Percentiles rank a stretch among this genome's conserved stretches.
Conservation (phyloP, 177 flowering plant genomes). For the Vitis hybrid region DNA sequence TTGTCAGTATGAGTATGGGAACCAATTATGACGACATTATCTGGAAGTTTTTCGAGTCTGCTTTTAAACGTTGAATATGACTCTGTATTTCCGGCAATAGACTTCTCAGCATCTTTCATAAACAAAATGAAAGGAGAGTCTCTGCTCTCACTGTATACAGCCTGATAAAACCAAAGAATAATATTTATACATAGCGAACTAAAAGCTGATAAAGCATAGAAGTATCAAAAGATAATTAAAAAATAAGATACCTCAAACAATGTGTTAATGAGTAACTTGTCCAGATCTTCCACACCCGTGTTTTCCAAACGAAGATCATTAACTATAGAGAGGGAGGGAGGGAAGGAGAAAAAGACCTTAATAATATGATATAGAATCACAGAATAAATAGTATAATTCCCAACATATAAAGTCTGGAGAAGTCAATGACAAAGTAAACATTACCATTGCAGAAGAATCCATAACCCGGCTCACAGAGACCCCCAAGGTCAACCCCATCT, state of each 20-base stretch:
- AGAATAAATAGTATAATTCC: not conserved
- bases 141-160: slow-evolving; percentile 60
- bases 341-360: slow-evolving; percentile 12
- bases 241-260: slow-evolving; percentile 68
- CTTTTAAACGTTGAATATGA: slow-evolving; percentile 60
- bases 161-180: slow-evolving; percentile 38
- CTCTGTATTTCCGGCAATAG: slow-evolving; percentile 66
- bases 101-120: slow-evolving; percentile 86
- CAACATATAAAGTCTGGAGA: no score
- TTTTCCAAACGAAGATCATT: slow-evolving; percentile 73
- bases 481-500: slow-evolving; percentile 89
- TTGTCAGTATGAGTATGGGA: slow-evolving; percentile 78
- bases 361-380: slow-evolving; percentile 2
- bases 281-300: slow-evolving; percentile 60
- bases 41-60: slow-evolving; percentile 75
- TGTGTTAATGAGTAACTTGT: slow-evolving; percentile 66
- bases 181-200: slow-evolving; percentile 10
- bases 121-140: slow-evolving; percentile 74
- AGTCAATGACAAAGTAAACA: not conserved
- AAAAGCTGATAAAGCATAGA: slow-evolving; percentile 6
- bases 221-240: not conserved
- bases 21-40: slow-evolving; percentile 69
- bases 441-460: slow-evolving; percentile 90
- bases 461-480: slow-evolving; percentile 64
- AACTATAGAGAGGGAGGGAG: slow-evolving; percentile 34